Evolutionary conservation across 495 filamentous ascomycete genomes (phyloP).

Genomic region (Aspergillus sclerotiicarbonarius): DNA sequence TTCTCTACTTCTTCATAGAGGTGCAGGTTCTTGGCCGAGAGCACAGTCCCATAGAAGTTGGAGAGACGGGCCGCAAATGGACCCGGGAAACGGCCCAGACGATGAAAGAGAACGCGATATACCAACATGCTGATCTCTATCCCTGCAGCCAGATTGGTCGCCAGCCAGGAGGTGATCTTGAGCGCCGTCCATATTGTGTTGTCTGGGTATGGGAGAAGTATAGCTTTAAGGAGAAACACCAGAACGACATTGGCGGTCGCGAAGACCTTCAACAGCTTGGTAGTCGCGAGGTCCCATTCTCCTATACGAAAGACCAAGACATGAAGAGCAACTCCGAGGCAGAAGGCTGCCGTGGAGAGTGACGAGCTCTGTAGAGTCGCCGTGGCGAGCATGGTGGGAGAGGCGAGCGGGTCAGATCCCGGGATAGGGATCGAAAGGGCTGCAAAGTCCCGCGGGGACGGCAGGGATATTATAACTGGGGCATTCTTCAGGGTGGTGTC

Average conservation of each 20-base stretch:
- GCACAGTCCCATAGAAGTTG: slow-evolving; percentile 22
- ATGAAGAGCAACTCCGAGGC: background rate
- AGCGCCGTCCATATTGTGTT: background rate
- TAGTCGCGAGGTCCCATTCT: background rate
- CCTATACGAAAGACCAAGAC: background rate
- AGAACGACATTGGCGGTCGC: background rate
- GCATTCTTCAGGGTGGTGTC: background rate
- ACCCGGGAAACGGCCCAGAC: slow-evolving; percentile 36
- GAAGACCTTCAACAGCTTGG: background rate
- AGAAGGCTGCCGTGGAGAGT: background rate
- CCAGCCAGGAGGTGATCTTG: background rate
- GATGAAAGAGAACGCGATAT: slow-evolving; percentile 36
- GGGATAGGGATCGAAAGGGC: background rate
- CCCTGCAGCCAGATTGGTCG: background rate
- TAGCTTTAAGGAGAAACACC: background rate
- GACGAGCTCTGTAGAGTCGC: background rate
- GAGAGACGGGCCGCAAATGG: slow-evolving; percentile 35
- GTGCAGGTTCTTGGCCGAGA: slow-evolving; percentile 23
- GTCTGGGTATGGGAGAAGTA: background rate
- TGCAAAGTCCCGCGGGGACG: background rate
- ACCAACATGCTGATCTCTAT: slow-evolving; percentile 32
- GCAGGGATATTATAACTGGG: background rate
- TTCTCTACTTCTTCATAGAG: slow-evolving; percentile 30
- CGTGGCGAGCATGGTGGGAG: background rate
- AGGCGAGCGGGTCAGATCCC: background rate